phyloP scores from a whole-genome alignment of 2,329 filamentous ascomycete species.

The Cercospora sp. region DNA sequence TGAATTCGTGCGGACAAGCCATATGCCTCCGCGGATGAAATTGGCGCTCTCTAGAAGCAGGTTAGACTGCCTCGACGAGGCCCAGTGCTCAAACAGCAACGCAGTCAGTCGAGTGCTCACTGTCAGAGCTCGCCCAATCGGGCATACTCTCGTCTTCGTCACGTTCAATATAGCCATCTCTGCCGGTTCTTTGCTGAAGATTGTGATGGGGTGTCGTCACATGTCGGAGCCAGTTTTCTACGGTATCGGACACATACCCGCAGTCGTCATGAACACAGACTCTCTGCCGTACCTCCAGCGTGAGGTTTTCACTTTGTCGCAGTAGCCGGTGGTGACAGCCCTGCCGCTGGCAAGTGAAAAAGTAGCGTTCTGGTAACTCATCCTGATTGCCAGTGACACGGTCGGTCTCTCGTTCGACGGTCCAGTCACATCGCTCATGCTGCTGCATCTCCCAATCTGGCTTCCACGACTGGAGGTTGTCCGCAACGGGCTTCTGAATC shows the following conservation, averaged over 20 bases:
- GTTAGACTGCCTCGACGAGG: slow-evolving; percentile 4
- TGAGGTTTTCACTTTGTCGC: slow-evolving; percentile 18
- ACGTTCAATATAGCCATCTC: not conserved
- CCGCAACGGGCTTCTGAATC: not conserved
- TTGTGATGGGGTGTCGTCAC: slow-evolving; percentile 17
- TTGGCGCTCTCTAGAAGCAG: not conserved
- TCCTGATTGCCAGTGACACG: not conserved
- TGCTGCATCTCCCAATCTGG: slow-evolving; percentile 16
- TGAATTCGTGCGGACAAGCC: not conserved
- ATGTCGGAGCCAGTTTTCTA: slow-evolving; percentile 22
- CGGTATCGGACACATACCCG: slow-evolving; percentile 20
- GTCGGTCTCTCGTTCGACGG: slow-evolving; percentile 11
- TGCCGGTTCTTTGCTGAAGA: not conserved
- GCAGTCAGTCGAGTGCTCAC: slow-evolving; percentile 11
- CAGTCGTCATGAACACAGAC: slow-evolving; percentile 24
- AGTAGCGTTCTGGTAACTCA: slow-evolving; percentile 10
- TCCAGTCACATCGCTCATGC: slow-evolving; percentile 18
- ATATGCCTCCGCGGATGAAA: not conserved
- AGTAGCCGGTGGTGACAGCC: slow-evolving; percentile 20
- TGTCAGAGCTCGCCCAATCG: slow-evolving; percentile 3
- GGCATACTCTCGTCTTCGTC: not conserved
- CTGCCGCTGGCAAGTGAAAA: slow-evolving; percentile 15
- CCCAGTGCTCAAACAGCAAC: not conserved
- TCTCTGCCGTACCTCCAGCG: slow-evolving; percentile 14
- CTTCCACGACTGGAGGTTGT: slow-evolving; percentile 9